Conservation (phyloP, 345 rosid species). For the Eucalyptus pauciflora region DNA sequence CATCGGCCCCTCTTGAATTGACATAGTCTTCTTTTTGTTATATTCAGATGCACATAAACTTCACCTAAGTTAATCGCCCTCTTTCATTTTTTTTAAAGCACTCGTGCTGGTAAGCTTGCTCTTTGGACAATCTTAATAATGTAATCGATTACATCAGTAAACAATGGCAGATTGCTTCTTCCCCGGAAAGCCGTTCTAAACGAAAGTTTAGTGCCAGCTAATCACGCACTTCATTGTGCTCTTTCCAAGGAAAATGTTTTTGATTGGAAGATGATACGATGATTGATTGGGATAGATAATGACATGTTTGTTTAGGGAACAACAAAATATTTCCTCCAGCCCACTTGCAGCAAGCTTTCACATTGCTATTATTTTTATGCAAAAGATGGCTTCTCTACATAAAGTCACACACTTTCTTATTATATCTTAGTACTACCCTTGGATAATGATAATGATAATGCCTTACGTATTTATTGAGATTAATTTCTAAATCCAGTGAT, state of each 20-base stretch:
- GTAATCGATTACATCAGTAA: no score
- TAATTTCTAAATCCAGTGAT: no score
- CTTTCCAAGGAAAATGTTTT: neutral
- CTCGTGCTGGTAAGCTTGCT: no score
- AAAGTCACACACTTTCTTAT: neutral
- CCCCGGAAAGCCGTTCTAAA: neutral
- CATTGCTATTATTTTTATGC: neutral
- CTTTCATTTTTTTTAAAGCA: no score
- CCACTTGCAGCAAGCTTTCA: neutral
- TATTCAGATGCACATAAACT: no score
- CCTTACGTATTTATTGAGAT: neutral
- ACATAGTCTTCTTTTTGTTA: no score
- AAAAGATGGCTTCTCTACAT: neutral
- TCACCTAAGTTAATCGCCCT: no score
- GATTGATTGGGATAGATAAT: neutral
- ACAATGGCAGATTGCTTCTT: neutral
- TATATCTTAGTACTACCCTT: neutral
- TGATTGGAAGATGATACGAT: neutral
- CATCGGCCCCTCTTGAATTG: neutral
- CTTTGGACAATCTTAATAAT: no score
- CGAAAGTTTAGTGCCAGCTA: neutral
- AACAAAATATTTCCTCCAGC: neutral
- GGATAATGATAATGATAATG: neutral
- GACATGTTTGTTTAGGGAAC: neutral
- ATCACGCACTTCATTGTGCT: no score